Evolutionary conservation across 805 yeast genomes (phyloP).

Genomic region (Kodamaea leandrae): DNA sequence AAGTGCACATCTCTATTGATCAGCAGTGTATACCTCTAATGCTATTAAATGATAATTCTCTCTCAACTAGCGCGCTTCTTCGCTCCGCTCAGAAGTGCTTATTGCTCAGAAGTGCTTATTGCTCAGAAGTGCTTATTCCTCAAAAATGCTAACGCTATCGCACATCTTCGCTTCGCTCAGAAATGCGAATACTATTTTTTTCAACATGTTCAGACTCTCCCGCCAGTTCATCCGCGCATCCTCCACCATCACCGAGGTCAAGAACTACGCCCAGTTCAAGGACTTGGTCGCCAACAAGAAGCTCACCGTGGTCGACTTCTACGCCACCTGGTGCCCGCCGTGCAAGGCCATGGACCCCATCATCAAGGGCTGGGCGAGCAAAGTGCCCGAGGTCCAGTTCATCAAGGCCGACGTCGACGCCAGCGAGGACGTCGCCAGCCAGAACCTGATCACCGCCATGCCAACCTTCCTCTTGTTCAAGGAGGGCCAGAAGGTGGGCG

Average conservation of each 20-base stretch:
- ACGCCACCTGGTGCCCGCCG: conserved; percentile 77
- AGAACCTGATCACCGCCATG: conserved; percentile 67
- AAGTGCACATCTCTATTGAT: too few relatives aligned
- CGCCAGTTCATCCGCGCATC: not conserved
- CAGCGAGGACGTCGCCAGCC: conserved; percentile 55
- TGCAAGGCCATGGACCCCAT: conserved; percentile 67
- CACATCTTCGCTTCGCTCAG: too few relatives aligned
- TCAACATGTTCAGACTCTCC: not conserved
- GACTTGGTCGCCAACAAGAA: conserved; percentile 18
- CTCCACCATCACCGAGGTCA: conserved; percentile 28
- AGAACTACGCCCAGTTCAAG: conserved; percentile 25
- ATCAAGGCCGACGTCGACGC: conserved; percentile 71
- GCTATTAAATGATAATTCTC: too few relatives aligned
- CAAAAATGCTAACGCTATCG: too few relatives aligned
- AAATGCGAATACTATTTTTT: too few relatives aligned
- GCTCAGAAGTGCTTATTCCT: too few relatives aligned
- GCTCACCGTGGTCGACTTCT: conserved; percentile 59
- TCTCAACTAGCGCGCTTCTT: too few relatives aligned
- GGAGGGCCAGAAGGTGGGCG: conserved; percentile 55
- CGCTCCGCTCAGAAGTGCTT: too few relatives aligned
- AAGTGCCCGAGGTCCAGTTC: conserved; percentile 51
- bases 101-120: too few relatives aligned
- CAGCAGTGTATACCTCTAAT: too few relatives aligned
- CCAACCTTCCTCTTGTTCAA: conserved; percentile 69
- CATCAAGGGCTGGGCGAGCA: conserved; percentile 42